Evolutionary conservation across 257 asterid species (phyloP).

Genomic region (Solanum peruvianum): DNA sequence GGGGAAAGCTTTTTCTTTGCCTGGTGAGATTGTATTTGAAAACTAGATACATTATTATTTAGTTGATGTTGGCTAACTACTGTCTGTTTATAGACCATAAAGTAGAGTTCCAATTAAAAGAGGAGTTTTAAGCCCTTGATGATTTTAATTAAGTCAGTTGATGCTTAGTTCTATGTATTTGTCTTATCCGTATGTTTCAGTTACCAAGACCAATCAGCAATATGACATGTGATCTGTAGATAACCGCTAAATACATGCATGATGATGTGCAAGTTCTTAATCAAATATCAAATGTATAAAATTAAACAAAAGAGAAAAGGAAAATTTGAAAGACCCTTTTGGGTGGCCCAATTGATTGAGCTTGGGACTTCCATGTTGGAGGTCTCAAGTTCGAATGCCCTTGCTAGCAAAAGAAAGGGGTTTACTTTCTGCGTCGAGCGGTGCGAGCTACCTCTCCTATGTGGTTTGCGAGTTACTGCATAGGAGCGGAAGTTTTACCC

Average conservation of each 20-base stretch:
- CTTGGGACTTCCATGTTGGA: no score
- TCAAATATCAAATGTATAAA: not conserved
- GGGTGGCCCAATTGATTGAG: no score
- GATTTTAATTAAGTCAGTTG: not conserved
- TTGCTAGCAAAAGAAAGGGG: no score
- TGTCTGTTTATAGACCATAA: not conserved
- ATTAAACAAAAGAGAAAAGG: not conserved
- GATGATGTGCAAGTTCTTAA: not conserved
- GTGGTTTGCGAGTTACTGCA: no score
- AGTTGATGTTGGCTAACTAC: not conserved
- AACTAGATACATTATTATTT: not conserved
- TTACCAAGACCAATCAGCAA: not conserved
- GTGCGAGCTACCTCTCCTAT: no score
- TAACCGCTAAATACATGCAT: not conserved
- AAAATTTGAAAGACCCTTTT: not conserved
- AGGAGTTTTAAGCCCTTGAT: not conserved
- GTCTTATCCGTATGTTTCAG: not conserved
- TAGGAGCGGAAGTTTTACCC: no score
- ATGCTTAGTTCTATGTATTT: not conserved
- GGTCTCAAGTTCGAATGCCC: no score
- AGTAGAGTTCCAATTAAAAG: not conserved
- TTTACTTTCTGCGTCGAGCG: no score
- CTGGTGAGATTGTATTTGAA: constrained; percentile 44
- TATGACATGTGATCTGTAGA: not conserved
- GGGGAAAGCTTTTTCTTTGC: constrained; percentile 75